phyloP scores from a whole-genome alignment of 306 rosid species.

The Sophora flavescens region DNA sequence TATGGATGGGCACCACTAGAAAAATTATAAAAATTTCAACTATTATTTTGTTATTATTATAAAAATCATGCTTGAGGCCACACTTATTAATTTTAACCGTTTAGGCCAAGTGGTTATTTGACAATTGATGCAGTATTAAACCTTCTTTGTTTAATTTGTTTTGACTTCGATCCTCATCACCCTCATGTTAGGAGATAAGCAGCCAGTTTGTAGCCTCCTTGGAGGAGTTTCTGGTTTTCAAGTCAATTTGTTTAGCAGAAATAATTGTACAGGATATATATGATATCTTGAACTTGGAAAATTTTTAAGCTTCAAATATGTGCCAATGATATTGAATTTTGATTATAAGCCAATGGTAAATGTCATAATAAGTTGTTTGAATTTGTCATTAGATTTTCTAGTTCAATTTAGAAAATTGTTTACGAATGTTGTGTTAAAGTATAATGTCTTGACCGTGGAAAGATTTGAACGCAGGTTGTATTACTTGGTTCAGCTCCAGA shows the following conservation, averaged over 20 bases:
- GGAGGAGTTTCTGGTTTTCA: conserved; percentile 24
- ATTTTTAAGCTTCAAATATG: conserved; percentile 27
- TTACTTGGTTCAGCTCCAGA: conserved; percentile 99
- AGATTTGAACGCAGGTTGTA: conserved; percentile 71
- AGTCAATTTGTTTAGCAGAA: conserved; percentile 19
- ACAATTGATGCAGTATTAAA: conserved; percentile 21
- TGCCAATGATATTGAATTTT: conserved; percentile 32
- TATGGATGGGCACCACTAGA: conserved; percentile 16
- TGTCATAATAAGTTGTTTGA: conserved; percentile 7
- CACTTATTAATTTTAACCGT: conserved; percentile 13
- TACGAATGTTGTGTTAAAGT: conserved; percentile 24
- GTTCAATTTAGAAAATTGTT: conserved; percentile 28
- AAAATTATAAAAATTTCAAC: neutral
- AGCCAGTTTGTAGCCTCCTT: conserved; percentile 9
- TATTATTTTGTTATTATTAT: conserved; percentile 1
- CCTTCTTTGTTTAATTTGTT: conserved; percentile 10
- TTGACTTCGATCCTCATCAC: conserved; percentile 33
- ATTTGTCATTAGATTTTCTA: conserved; percentile 27
- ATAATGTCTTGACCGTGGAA: conserved; percentile 32
- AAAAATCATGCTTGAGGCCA: conserved; percentile 23
- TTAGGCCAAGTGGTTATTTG: conserved; percentile 23
- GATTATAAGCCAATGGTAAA: conserved; percentile 32
- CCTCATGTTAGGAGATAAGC: conserved; percentile 15
- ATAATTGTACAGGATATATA: neutral
- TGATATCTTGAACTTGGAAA: conserved; percentile 26